Evolutionary conservation across 2,329 filamentous ascomycete genomes (phyloP).

Genomic region (Verticillium nubilum): DNA sequence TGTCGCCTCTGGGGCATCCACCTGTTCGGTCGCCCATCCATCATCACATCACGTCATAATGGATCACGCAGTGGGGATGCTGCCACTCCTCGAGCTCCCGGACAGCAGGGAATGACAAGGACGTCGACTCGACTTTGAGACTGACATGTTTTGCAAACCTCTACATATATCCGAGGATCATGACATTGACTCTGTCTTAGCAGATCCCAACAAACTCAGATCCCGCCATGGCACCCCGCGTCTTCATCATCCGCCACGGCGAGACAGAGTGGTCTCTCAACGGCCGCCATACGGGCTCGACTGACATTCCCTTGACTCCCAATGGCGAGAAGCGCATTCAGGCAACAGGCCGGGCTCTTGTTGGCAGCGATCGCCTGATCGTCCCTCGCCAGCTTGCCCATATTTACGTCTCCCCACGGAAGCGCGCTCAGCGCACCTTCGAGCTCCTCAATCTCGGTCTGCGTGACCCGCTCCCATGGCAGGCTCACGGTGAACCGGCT

Average conservation of each 20-base stretch:
- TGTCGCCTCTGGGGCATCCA: not conserved
- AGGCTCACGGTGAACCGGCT: conserved; percentile 32
- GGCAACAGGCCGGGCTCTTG: conserved; percentile 75
- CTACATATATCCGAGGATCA: no score
- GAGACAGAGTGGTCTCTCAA: conserved; percentile 94
- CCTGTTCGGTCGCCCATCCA: not conserved
- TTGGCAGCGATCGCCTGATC: conserved; percentile 80
- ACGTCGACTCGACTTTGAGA: not conserved
- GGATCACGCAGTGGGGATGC: not conserved
- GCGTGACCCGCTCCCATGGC: conserved; percentile 67
- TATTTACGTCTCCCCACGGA: conserved; percentile 83
- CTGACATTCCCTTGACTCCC: conserved; percentile 79
- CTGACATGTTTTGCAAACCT: not conserved
- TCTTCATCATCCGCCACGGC: conserved; percentile 83
- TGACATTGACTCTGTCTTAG: not conserved
- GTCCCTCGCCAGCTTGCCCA: conserved; percentile 76
- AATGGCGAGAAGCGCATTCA: conserved; percentile 73
- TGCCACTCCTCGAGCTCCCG: no score
- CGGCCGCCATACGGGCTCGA: conserved; percentile 75
- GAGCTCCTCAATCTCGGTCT: conserved; percentile 77
- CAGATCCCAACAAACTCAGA: not conserved
- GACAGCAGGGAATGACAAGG: not conserved
- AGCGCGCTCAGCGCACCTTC: conserved; percentile 81
- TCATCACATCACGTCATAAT: not conserved
- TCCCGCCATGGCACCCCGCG: conserved; percentile 50